Evolutionary conservation across 176 grass and related monocot species (phyloP).

Genomic region (Zea mays): Zm-B73-REFERENCE-NAM-5.0 NC_050104.1:9117001-9117500

Average conservation of each 20-base stretch:
- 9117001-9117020: neutral
- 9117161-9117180: neutral
- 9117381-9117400: neutral
- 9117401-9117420: neutral
- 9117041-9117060: conserved; percentile 60
- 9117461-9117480: conserved; percentile 41
- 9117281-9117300: conserved; percentile 52
- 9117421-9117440: too few species aligned
- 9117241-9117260: conserved; percentile 29
- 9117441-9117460: conserved; percentile 16
- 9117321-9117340: neutral
- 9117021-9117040: neutral
- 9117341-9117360: too few species aligned
- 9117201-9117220: too few species aligned
- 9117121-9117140: conserved; percentile 34
- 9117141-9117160: neutral
- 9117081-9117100: neutral
- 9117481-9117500: conserved; percentile 52
- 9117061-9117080: conserved; percentile 35
- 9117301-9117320: neutral
- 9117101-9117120: neutral
- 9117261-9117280: too few species aligned
- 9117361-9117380: neutral
- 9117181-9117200: too few species aligned
- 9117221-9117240: too few species aligned